These are phyloP conservation scores for Glonium stellatum DNA, from an alignment of 495 filamentous ascomycete genomes.

Conservation along the genomic window DNA sequence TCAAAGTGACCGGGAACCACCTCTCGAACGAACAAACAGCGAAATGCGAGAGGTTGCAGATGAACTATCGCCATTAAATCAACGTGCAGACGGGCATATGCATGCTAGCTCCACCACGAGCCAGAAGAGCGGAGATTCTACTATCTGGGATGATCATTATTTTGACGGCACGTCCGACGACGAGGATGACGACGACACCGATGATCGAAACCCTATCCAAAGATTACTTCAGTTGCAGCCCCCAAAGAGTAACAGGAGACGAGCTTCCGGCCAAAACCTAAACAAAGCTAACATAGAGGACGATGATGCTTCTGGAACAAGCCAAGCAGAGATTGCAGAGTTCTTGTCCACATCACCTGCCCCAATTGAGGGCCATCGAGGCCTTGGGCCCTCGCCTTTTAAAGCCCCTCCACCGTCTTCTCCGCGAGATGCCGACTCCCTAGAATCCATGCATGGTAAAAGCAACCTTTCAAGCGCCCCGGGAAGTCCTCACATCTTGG, in stretches of 20 bases:
- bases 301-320: slow-evolving; percentile 13
- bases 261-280: slow-evolving; percentile 4
- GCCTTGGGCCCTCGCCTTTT: slow-evolving; percentile 15
- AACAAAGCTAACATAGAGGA: background rate
- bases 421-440: slow-evolving; percentile 15
- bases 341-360: slow-evolving; percentile 25
- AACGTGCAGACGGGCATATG: background rate
- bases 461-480: background rate
- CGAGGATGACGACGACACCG: slow-evolving; percentile 30
- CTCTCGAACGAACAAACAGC: slow-evolving; percentile 51
- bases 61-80: slow-evolving; percentile 29
- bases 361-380: slow-evolving; percentile 25
- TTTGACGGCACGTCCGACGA: slow-evolving; percentile 32
- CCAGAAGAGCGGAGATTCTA: slow-evolving; percentile 23
- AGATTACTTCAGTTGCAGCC: slow-evolving; percentile 25
- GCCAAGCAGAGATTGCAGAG: slow-evolving; percentile 31
- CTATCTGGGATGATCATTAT: slow-evolving; percentile 34
- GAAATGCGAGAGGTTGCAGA: slow-evolving; percentile 36
- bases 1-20: slow-evolving; percentile 55
- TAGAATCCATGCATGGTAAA: slow-evolving; percentile 11
- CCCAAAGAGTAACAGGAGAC: slow-evolving; percentile 6
- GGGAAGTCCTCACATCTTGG: slow-evolving; percentile 3
- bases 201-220: slow-evolving; percentile 30
- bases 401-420: background rate
- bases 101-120: background rate